phyloP scores from a whole-genome alignment of 148 eudicot genomes.

The Amaranthus hypochondriacus region DNA sequence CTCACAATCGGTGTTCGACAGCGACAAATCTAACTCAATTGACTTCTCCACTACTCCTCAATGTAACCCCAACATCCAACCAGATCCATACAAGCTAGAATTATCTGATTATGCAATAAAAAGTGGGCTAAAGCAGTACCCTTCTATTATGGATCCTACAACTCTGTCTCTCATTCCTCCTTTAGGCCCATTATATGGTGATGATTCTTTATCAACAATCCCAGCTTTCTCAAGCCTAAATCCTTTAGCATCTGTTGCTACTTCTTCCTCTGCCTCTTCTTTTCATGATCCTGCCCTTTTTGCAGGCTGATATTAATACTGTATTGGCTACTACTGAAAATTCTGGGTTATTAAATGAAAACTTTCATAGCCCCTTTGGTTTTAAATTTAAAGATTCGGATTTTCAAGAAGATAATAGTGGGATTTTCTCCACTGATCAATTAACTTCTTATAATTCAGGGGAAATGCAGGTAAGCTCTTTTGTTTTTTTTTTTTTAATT shows the following conservation, averaged over 20 bases:
- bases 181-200: slow-evolving; percentile 47
- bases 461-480: slow-evolving; percentile 48
- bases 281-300: slow-evolving; percentile 44
- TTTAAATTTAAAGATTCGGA: slow-evolving; percentile 53
- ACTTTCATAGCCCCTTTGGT: slow-evolving; percentile 33
- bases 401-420: slow-evolving; percentile 60
- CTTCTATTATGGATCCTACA: slow-evolving; percentile 12
- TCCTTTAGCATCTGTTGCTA: slow-evolving; percentile 15
- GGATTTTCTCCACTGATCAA: slow-evolving; percentile 45
- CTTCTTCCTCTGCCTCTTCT: slow-evolving; percentile 36
- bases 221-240: slow-evolving; percentile 46
- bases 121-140: slow-evolving; percentile 29
- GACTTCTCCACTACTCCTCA: slow-evolving; percentile 41
- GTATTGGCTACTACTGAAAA: slow-evolving; percentile 30
- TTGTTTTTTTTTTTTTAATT: neutral
- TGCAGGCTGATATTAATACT: slow-evolving; percentile 32
- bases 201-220: slow-evolving; percentile 50
- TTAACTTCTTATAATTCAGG: slow-evolving; percentile 37
- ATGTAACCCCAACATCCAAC: slow-evolving; percentile 28
- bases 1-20: slow-evolving; percentile 47
- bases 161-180: slow-evolving; percentile 36
- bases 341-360: slow-evolving; percentile 37
- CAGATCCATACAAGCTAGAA: slow-evolving; percentile 35
- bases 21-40: slow-evolving; percentile 53
- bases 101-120: slow-evolving; percentile 17